Evolutionary conservation across 306 rosid genomes (phyloP), one percentile per base, ranked within the genome.

Genomic region (Pterocarpus macrocarpus): DNA sequence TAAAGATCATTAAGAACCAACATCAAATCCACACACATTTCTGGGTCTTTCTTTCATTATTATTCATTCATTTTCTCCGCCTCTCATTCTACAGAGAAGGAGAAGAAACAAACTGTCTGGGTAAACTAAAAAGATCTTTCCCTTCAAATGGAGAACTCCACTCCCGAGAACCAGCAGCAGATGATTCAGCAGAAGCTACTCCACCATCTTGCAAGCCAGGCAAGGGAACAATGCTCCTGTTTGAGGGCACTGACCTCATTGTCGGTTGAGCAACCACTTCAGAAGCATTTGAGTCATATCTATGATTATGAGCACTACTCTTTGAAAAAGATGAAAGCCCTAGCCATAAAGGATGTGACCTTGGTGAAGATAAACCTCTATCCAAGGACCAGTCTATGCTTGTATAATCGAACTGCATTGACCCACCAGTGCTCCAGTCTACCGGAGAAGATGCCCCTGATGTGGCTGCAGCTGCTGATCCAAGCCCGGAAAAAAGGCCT

Each of bases 61-160:
- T 90, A 88, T 93, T 88, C 83, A 81, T 90, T 81, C 76, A 83
- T 68, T 76, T 81, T 79, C 85, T 84, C 84, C 75, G 38, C 4
- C 65, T 79, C 86, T 71, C 89, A 47, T 85, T 69, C 87, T 87
- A 94, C 76, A 85, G 97, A 79, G 97, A 85, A 73, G 98, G 98
- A 82, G 98, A 93, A 86, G 93, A 96, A 85, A 96, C 99, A 93
- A 87, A 92, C 97, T 91, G 95, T 88, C 99, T 92, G 35, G 99
- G 91, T 86, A 90, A 87, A 82, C 94, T 92, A 85, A 96, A 96
- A 77, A 96, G 91, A 90, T 93, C 99, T 77, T 92, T 95, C 85
- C 95, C 99, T 90, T 93, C 98, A 32, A 96, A 96, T 4, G 99
- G 97, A 74, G 98, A 93, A 36, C 92, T 87, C 99, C 99, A 96